Base-by-base conservation (phyloP, 106 monocot genomes). In the Cymbidium sinense region DNA sequence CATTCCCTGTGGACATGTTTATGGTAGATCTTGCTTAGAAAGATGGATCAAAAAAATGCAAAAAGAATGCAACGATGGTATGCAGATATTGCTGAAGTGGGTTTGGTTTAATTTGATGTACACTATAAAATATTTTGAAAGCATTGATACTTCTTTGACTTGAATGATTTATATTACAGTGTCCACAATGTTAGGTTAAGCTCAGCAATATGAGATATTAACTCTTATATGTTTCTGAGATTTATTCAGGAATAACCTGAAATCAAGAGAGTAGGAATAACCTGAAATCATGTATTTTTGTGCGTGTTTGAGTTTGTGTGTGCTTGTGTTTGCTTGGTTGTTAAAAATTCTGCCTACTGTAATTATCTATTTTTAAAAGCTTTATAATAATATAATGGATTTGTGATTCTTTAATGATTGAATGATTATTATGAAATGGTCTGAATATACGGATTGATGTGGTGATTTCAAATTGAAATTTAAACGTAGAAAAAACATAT, bases 1-100 rank as follows among this genome's bases (percentile, higher is more conserved):
- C 77, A 88, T 93, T 79, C 93, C 90, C 74, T 93, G 93, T 79
- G 93, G 93, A 43, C 93, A 93, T 78, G 80, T 93, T 10, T 93
- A 93, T 85, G 93, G 93, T 73, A 86, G 80, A 88, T 86, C 79
- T 21, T 93, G 93, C 81, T 80, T 93, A 75, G 93, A 93, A 76
- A 88, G 70, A 84, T 93, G 93, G 93, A 50, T 86, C 34, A 41
- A 52, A 20, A n/a, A 84, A 84, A 80, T 88, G 64, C 75, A 64
- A 79, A 47, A 88, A 83, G 55, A 86, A 78, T 81, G 71, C 50
- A 39, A 86, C 78, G 20, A 90, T 85, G 87, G 93, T 93, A 88
- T 34, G 70, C 23, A 31, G 30, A 34, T 51, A 30, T 55, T 8
- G 39, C 25, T 39, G 44, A 36, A 23, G 41, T 20, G 12, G 43